These are phyloP conservation scores for Heterobasidion annosum DNA, from an alignment of 1,284 basidiomycete species.

Conservation along the genomic window DNA sequence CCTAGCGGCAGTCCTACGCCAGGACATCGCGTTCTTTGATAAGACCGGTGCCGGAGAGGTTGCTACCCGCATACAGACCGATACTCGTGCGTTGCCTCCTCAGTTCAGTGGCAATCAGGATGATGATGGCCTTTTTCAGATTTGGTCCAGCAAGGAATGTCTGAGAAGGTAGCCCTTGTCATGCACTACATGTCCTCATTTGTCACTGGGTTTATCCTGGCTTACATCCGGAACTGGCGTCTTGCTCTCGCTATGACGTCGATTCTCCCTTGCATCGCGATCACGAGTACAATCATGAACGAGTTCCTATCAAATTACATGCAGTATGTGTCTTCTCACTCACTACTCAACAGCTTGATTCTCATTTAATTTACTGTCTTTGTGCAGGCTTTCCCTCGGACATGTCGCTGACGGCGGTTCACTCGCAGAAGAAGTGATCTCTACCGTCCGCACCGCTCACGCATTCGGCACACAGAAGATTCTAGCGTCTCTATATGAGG, in stretches of 20 bases:
- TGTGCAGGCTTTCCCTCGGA: slow-evolving; percentile 49
- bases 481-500: slow-evolving; percentile 66
- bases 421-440: slow-evolving; percentile 91
- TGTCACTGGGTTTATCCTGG: slow-evolving; percentile 73
- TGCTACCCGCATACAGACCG: slow-evolving; percentile 90
- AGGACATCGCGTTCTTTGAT: slow-evolving; percentile 90
- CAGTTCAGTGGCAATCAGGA: not conserved
- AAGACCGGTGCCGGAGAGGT: slow-evolving; percentile 92
- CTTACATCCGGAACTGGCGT: slow-evolving; percentile 69
- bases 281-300: slow-evolving; percentile 77
- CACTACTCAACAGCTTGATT: not conserved
- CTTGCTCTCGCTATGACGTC: slow-evolving; percentile 82
- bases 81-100: slow-evolving; percentile 59
- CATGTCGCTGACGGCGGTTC: slow-evolving; percentile 78
- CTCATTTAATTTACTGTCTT: not conserved
- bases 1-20: slow-evolving; percentile 68
- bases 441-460: slow-evolving; percentile 82
- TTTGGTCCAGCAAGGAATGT: slow-evolving; percentile 81
- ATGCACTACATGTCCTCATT: slow-evolving; percentile 62
- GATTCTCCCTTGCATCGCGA: slow-evolving; percentile 83
- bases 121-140: slow-evolving; percentile 65
- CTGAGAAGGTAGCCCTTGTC: slow-evolving; percentile 76
- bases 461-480: slow-evolving; percentile 82
- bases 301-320: slow-evolving; percentile 64
- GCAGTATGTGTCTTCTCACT: slow-evolving; percentile 40